Conservation (phyloP, 2,329 filamentous ascomycete genomes). For the Daldinia eschscholtzii region DNA sequence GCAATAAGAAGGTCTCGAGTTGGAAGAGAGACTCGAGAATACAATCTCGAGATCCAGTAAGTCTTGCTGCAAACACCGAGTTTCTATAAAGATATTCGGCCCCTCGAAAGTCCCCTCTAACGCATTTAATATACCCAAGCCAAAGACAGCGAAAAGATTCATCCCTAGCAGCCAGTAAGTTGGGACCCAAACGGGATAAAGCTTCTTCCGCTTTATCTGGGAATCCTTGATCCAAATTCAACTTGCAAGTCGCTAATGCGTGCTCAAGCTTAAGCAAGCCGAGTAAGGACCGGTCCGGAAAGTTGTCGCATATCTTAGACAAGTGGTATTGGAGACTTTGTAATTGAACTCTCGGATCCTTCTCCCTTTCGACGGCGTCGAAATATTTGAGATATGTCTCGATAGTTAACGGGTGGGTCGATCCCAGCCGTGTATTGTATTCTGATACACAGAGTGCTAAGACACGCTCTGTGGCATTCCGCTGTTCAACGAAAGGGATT, state of each 20-base stretch:
- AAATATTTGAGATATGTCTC: constrained; percentile 50
- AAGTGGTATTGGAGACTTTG: constrained; percentile 41
- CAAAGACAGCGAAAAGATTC: constrained; percentile 48
- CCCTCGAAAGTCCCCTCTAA: constrained; percentile 40
- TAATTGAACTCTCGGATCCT: constrained; percentile 42
- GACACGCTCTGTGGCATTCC: constrained; percentile 40
- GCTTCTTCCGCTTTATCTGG: constrained; percentile 46
- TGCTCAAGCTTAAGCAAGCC: constrained; percentile 48
- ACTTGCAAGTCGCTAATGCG: constrained; percentile 48
- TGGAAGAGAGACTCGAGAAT: constrained; percentile 49
- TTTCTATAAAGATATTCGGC: constrained; percentile 47
- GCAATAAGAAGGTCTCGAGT: constrained; percentile 50
- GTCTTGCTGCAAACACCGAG: constrained; percentile 45
- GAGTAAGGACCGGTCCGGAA: constrained; percentile 35
- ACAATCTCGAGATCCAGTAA: constrained; percentile 48
- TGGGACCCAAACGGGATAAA: constrained; percentile 40
- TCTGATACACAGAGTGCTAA: constrained; percentile 46
- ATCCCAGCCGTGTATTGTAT: constrained; percentile 44
- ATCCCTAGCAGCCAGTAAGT: constrained; percentile 44
- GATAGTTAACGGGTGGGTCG: constrained; percentile 44
- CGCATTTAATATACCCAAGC: constrained; percentile 49
- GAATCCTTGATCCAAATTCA: constrained; percentile 40
- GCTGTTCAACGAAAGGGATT: constrained; percentile 43
- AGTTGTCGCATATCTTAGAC: constrained; percentile 38
- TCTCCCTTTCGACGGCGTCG: constrained; percentile 47